These are phyloP conservation scores for Cavenderia fasciculata DNA, from an alignment of 78 protist species.

Conservation along the genomic window DNA sequence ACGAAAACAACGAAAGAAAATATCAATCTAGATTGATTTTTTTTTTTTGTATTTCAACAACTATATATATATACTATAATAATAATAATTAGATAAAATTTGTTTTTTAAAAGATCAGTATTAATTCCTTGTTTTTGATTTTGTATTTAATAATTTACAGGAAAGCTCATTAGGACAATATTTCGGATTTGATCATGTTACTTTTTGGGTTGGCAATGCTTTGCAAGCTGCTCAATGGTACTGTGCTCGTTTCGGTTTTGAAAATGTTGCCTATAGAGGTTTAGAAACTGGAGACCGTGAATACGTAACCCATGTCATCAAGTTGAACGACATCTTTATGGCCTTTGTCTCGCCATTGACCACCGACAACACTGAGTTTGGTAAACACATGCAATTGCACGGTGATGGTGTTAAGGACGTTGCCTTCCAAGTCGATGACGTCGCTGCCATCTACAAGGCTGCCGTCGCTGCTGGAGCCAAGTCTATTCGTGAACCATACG, in stretches of 20 bases:
- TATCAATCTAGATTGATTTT: too few relatives aligned
- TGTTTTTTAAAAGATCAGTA: too few relatives aligned
- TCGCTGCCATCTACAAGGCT: conserved; percentile 60
- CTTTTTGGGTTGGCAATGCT: conserved; percentile 93
- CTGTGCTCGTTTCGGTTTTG: conserved; percentile 90
- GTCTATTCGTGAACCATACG: conserved; percentile 84
- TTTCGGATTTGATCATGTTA: conserved; percentile 63
- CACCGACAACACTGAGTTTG: conserved; percentile 50
- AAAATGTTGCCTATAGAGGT: conserved; percentile 87
- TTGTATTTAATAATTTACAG: too few relatives aligned
- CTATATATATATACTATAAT: too few relatives aligned
- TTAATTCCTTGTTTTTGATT: too few relatives aligned
- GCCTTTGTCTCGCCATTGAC: conserved; percentile 77
- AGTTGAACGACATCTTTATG: conserved; percentile 53
- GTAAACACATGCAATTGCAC: conserved; percentile 74
- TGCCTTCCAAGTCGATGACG: conserved; percentile 87
- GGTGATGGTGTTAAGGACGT: conserved; percentile 95
- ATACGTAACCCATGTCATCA: conserved; percentile 87
- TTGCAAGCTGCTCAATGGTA: conserved; percentile 91
- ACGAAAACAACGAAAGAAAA: too few relatives aligned
- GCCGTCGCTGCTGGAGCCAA: conserved; percentile 89
- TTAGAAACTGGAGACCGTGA: conserved; percentile 92
- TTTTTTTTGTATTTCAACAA: too few relatives aligned
- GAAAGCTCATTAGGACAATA: conserved; percentile 14
- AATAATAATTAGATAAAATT: too few relatives aligned